Conservation (phyloP, 108 stramenopile genomes). For the Fragilaria radians region DNA sequence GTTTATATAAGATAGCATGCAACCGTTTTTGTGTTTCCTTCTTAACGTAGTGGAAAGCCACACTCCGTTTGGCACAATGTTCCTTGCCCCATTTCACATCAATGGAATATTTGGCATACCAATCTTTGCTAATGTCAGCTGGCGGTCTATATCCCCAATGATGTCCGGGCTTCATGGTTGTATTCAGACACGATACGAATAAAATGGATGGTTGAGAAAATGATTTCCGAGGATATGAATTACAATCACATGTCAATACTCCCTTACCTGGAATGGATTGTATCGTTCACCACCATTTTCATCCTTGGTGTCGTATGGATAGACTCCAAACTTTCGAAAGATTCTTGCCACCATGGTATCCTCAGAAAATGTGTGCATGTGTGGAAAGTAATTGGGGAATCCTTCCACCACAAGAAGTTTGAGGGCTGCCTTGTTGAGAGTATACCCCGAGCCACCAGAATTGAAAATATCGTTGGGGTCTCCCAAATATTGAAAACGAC, state of each 20-base stretch:
- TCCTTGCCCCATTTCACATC: slow-evolving; percentile 81
- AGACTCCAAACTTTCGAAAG: slow-evolving; percentile 53
- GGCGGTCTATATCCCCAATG: slow-evolving; percentile 69
- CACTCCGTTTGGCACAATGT: slow-evolving; percentile 80
- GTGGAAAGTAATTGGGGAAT: slow-evolving; percentile 68
- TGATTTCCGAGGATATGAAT: neutral
- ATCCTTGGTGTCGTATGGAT: slow-evolving; percentile 90
- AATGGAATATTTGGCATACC: slow-evolving; percentile 87
- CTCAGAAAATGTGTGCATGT: slow-evolving; percentile 73
- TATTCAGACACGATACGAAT: too few relatives aligned
- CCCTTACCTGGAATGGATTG: slow-evolving; percentile 74
- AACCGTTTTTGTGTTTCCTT: slow-evolving; percentile 61
- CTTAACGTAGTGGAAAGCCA: slow-evolving; percentile 94
- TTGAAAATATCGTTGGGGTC: slow-evolving; percentile 82
- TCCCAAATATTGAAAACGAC: slow-evolving; percentile 76
- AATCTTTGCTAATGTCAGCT: slow-evolving; percentile 50
- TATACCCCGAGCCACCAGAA: slow-evolving; percentile 92
- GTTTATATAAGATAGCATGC: slow-evolving; percentile 64
- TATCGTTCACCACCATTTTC: slow-evolving; percentile 86
- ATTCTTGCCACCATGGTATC: slow-evolving; percentile 86
- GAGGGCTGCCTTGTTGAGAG: slow-evolving; percentile 88
- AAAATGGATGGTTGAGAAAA: neutral
- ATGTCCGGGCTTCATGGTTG: slow-evolving; percentile 69
- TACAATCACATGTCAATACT: neutral
- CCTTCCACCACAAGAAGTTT: slow-evolving; percentile 65